Base-by-base conservation (phyloP, 345 rosid genomes). In the Eucalyptus victrix region DNA sequence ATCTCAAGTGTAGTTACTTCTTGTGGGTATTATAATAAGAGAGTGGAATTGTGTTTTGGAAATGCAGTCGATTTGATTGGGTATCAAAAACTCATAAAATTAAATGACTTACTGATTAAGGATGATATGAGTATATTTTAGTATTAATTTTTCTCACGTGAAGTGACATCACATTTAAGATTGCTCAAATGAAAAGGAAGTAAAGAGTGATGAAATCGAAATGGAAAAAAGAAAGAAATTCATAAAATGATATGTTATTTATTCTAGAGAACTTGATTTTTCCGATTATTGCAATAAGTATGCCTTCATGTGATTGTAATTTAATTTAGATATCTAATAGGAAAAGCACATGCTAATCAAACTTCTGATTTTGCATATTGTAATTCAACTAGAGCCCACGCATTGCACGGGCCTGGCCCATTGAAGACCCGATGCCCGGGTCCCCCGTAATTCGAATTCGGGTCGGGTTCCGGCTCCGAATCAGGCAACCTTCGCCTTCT, bases 391-490 rank as follows among this genome's bases (percentile, higher is more conserved):
- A 67, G 23, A 56, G 62, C 62, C 6, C 34, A 3, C 4, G 69
- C 69, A 28, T 28, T 62, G 18, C 69, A 62, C 69, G 17, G 69
- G 69, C 32, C 69, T 28, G 32, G 69, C 44, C 81, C 42, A 72
- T 76, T 6, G 85, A 40, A 76, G 47, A 40, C 24, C 26, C 1
- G 30, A 40, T 21, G 30, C 30, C 30, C 47, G 15, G 23, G 30
- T 21, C 6, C 8, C 28, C 24, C 30, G 15, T 21, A 6, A 5
- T 40, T 40, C 85, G 17, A 12, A 76, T 40, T 76, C 85, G 85
- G 83, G 85, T 76, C 85, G 47, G 85, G 85, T 76, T 76, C 16
- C 85, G 24, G 85, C 26, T 76, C 85, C 85, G 85, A 76, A 40
- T 40, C 16, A 11, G 47, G 42, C 30, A 3, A 7, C 85, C 85